Conservation (phyloP, 345 rosid species). For the Gossypium anomalum region DNA sequence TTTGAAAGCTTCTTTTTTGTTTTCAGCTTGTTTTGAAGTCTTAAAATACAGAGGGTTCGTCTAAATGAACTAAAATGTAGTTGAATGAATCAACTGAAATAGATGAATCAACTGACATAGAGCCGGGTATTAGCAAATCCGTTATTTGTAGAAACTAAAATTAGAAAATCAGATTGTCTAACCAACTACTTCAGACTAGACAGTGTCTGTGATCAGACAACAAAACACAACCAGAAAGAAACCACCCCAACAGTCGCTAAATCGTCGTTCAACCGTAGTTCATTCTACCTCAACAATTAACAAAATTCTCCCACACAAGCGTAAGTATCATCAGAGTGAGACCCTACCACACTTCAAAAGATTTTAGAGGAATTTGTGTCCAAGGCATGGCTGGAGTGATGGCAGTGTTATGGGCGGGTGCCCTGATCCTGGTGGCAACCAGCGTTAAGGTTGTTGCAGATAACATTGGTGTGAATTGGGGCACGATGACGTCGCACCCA, state of each 20-base stretch:
- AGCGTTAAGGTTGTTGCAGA: constrained; percentile 20
- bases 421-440: constrained; percentile 24
- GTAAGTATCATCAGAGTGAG: neutral
- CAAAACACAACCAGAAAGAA: neutral
- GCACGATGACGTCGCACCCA: constrained; percentile 57
- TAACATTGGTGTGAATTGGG: constrained; percentile 82
- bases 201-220: neutral
- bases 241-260: neutral
- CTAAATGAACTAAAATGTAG: neutral
- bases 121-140: neutral
- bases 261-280: neutral
- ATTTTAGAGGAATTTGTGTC: neutral
- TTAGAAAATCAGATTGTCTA: neutral
- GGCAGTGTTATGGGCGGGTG: constrained; percentile 15
- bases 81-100: neutral
- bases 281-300: neutral
- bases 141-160: neutral
- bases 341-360: neutral
- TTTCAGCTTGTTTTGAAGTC: too few species aligned
- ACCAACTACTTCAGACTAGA: neutral
- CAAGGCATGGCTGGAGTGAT: constrained; percentile 27
- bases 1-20: too few species aligned
- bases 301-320: neutral
- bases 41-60: too few species aligned
- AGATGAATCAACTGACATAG: neutral